A percentile compares a stretch with the other conserved stretches of the same genome.
These are phyloP conservation scores for Rubia tinctorum DNA, from an alignment of 305 asterid species.

Conservation along the genomic window DNA sequence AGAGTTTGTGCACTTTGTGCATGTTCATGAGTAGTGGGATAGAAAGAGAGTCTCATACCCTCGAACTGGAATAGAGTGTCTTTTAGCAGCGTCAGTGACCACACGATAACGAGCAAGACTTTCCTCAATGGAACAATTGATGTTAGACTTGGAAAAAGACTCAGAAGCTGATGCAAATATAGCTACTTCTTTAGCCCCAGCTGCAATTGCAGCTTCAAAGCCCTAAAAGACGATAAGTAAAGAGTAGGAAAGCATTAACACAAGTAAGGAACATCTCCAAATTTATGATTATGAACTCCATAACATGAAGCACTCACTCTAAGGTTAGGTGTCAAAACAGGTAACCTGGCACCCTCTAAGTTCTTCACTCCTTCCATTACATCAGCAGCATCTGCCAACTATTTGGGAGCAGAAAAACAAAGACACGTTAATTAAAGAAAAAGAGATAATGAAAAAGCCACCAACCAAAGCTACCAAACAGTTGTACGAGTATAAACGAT, in stretches of 20 bases:
- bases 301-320: slow-evolving; percentile 37
- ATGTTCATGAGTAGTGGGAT: slow-evolving; percentile 4
- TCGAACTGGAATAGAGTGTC: slow-evolving; percentile 80
- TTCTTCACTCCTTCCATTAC: slow-evolving; percentile 79
- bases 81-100: slow-evolving; percentile 75
- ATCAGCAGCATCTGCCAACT: slow-evolving; percentile 95
- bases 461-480: background rate
- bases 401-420: slow-evolving; percentile 23
- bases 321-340: slow-evolving; percentile 88
- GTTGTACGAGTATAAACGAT: background rate
- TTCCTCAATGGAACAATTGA: slow-evolving; percentile 90
- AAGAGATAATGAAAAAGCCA: background rate
- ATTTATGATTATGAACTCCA: background rate
- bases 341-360: slow-evolving; percentile 71
- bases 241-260: slow-evolving; percentile 13
- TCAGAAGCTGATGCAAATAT: slow-evolving; percentile 98
- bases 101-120: slow-evolving; percentile 78
- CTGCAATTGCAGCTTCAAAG: slow-evolving; percentile 88
- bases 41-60: slow-evolving; percentile 47
- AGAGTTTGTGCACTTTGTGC: slow-evolving; percentile 1
- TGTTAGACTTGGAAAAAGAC: slow-evolving; percentile 88
- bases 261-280: slow-evolving; percentile 13
- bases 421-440: slow-evolving; percentile 6
- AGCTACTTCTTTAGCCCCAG: slow-evolving; percentile 95
- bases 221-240: slow-evolving; percentile 44